These are phyloP conservation scores for Fomitopsis schrenkii DNA, from an alignment of 1,284 basidiomycete species.

Conservation along the genomic window DNA sequence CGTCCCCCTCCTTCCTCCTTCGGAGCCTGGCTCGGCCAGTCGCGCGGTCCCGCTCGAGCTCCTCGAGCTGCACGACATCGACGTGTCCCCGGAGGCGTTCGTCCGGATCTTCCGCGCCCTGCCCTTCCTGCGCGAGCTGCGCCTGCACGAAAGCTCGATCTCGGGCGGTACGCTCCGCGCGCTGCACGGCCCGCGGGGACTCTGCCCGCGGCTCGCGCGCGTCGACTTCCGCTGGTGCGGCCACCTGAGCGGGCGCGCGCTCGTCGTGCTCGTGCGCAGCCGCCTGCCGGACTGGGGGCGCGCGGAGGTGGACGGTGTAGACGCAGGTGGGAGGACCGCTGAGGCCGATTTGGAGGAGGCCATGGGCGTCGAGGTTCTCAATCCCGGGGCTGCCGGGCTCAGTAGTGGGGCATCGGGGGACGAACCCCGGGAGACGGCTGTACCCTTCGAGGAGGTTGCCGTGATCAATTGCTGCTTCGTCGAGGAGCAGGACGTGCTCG, in stretches of 20 bases:
- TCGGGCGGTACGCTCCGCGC: slow-evolving; percentile 41
- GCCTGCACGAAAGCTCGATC: slow-evolving; percentile 59
- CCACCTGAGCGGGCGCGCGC: slow-evolving; percentile 44
- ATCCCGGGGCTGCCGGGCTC: not conserved
- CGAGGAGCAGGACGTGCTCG: slow-evolving; percentile 49
- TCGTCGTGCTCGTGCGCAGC: slow-evolving; percentile 46
- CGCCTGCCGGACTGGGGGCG: slow-evolving; percentile 20
- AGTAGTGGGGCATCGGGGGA: slow-evolving; percentile 1
- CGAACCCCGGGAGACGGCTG: slow-evolving; percentile 1
- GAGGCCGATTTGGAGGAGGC: not conserved
- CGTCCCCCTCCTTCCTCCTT: not conserved
- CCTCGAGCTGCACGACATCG: slow-evolving; percentile 55
- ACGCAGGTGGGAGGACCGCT: slow-evolving; percentile 1
- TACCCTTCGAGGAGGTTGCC: slow-evolving; percentile 41
- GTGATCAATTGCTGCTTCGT: slow-evolving; percentile 59
- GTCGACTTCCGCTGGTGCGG: slow-evolving; percentile 63
- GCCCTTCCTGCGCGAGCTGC: slow-evolving; percentile 42
- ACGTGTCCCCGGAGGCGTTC: slow-evolving; percentile 42
- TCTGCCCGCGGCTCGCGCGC: slow-evolving; percentile 44
- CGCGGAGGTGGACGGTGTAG: too few species aligned
- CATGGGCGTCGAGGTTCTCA: not conserved
- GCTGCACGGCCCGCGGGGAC: slow-evolving; percentile 36
- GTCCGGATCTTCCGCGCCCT: slow-evolving; percentile 35
- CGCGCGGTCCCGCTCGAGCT: slow-evolving; percentile 33
- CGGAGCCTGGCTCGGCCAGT: too few species aligned